These are phyloP conservation scores for Penicillium turbatum DNA, from an alignment of 495 filamentous ascomycete species.

Conservation along the genomic window DNA sequence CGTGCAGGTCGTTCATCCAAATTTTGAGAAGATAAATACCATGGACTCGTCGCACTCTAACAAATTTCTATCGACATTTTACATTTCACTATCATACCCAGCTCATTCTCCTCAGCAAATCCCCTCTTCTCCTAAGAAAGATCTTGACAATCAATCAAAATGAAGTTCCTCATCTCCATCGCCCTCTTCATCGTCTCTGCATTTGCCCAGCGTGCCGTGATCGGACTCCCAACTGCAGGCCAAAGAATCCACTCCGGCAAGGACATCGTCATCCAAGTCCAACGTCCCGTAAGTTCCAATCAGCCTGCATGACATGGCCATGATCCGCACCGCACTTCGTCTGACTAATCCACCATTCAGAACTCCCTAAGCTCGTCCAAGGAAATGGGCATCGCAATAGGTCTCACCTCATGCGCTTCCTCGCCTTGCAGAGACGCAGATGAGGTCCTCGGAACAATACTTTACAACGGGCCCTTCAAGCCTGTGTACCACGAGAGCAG, in stretches of 20 bases:
- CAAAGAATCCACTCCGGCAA: slow-evolving; percentile 16
- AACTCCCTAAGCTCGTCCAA: slow-evolving; percentile 28
- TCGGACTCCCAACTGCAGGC: slow-evolving; percentile 56
- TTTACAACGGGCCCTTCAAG: slow-evolving; percentile 32
- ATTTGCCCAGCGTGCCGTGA: slow-evolving; percentile 59
- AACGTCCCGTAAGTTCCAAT: slow-evolving; percentile 27
- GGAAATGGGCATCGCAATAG: slow-evolving; percentile 34
- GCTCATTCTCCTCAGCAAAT: neutral
- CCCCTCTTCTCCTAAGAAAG: neutral
- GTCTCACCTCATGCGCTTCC: slow-evolving; percentile 25
- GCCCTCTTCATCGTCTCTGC: slow-evolving; percentile 36
- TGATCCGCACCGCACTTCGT: neutral
- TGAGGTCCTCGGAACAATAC: slow-evolving; percentile 23
- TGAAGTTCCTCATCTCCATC: slow-evolving; percentile 27
- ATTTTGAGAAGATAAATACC: neutral
- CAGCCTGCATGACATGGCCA: neutral
- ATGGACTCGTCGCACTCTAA: neutral
- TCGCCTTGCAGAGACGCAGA: slow-evolving; percentile 17
- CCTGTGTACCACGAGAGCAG: slow-evolving; percentile 30
- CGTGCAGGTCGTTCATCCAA: neutral
- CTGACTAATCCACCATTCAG: slow-evolving; percentile 5
- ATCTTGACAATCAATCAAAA: slow-evolving; percentile 8
- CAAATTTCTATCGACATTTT: neutral
- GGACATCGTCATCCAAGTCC: slow-evolving; percentile 28
- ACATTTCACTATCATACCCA: neutral